Conservation (phyloP, 129 eudicot genomes). For the Chrysanthemum makinoi region DNA sequence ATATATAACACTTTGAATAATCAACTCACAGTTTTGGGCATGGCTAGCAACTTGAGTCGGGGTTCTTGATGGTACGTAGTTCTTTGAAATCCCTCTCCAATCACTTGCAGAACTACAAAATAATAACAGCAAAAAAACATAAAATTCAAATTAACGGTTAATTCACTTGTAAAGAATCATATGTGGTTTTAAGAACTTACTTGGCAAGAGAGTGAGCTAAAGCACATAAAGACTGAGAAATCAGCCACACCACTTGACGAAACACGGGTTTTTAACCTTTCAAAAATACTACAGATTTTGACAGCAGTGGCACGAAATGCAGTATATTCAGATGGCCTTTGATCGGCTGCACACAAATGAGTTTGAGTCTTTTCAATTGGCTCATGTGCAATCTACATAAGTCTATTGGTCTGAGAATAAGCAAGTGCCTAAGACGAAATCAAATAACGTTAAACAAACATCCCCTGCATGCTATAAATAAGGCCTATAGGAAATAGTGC, state of each 20-base stretch:
- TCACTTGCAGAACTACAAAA: conserved; percentile 55
- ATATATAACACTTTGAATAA: no score
- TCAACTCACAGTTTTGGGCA: no score
- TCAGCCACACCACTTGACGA: conserved; percentile 56
- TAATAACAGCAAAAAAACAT: background rate
- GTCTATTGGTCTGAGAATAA: no score
- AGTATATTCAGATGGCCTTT: conserved; percentile 75
- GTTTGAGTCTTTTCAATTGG: conserved; percentile 73
- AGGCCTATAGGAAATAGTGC: no score
- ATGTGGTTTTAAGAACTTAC: conserved; percentile 36
- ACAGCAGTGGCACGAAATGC: conserved; percentile 68
- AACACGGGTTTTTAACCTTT: conserved; percentile 68
- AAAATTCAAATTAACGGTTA: background rate
- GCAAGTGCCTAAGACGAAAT: no score
- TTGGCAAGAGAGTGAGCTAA: conserved; percentile 77
- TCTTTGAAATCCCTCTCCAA: no score
- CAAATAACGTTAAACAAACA: no score
- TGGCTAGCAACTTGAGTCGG: no score
- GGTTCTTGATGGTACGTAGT: no score
- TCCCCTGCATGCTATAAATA: no score
- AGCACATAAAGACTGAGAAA: conserved; percentile 66
- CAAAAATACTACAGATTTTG: conserved; percentile 72
- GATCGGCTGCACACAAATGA: conserved; percentile 82
- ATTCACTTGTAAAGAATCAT: background rate
- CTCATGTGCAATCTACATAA: no score